Evolutionary conservation across 164 flowering plant genomes (phyloP).

Genomic region (Chimonanthus salicifolius): DNA sequence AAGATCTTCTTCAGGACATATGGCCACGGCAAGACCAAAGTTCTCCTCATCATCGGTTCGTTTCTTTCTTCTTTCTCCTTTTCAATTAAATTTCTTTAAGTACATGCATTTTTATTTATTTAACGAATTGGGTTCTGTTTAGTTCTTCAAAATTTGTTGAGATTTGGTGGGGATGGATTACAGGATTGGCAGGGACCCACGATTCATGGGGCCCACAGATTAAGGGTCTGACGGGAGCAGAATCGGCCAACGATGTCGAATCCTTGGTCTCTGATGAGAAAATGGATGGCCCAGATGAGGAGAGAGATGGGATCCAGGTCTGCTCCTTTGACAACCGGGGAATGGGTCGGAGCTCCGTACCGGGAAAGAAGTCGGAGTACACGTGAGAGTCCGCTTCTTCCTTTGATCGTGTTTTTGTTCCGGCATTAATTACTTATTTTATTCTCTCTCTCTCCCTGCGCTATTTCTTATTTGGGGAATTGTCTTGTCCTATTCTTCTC

Average conservation of each 20-base stretch:
- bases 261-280: slow-evolving; percentile 17
- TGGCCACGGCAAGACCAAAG: slow-evolving; percentile 76
- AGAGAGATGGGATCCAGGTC: slow-evolving; percentile 37
- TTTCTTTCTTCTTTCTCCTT: not conserved
- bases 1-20: slow-evolving; percentile 68
- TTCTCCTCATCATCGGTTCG: slow-evolving; percentile 76
- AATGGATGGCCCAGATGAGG: slow-evolving; percentile 13
- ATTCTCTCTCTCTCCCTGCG: not conserved
- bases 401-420: not conserved
- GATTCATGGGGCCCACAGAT: slow-evolving; percentile 90
- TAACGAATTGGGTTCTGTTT: not conserved
- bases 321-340: slow-evolving; percentile 97
- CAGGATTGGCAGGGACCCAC: slow-evolving; percentile 93
- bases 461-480: too few species aligned
- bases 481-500: too few species aligned
- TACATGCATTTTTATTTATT: not conserved
- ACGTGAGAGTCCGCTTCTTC: slow-evolving; percentile 43
- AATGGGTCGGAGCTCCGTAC: slow-evolving; percentile 79
- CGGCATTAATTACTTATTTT: not conserved
- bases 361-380: slow-evolving; percentile 58
- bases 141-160: not conserved
- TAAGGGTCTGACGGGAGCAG: slow-evolving; percentile 53
- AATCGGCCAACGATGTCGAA: slow-evolving; percentile 48
- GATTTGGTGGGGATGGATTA: not conserved
- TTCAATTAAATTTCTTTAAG: not conserved